phyloP scores from a whole-genome alignment of 805 yeast species.

The Hanseniaspora hatyaiensis region DNA sequence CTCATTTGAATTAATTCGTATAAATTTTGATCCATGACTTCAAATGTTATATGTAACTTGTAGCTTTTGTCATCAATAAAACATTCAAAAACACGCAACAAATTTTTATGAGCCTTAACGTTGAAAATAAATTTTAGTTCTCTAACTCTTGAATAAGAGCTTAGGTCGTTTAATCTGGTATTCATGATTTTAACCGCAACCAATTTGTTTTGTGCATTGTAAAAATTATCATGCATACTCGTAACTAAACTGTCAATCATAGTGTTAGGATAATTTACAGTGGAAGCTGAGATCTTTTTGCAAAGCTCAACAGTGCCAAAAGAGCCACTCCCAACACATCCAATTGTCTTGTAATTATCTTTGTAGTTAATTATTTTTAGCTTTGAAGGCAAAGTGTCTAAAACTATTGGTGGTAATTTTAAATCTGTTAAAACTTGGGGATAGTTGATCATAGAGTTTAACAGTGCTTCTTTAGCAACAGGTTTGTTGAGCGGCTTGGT shows the following conservation, averaged over 20 bases:
- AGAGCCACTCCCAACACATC: slow-evolving; percentile 58
- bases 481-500: too few relatives aligned
- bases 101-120: slow-evolving; percentile 57
- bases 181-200: slow-evolving; percentile 82
- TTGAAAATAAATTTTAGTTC: slow-evolving; percentile 57
- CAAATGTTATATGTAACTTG: slow-evolving; percentile 76
- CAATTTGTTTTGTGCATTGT: slow-evolving; percentile 29
- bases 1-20: slow-evolving; percentile 64
- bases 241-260: slow-evolving; percentile 34
- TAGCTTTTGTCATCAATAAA: slow-evolving; percentile 54
- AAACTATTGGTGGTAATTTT: slow-evolving; percentile 9
- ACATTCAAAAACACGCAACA: slow-evolving; percentile 67
- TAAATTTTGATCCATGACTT: slow-evolving; percentile 70
- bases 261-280: slow-evolving; percentile 28
- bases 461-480: background rate
- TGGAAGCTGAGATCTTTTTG: slow-evolving; percentile 31
- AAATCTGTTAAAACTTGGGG: slow-evolving; percentile 7
- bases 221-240: slow-evolving; percentile 25
- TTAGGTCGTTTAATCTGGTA: slow-evolving; percentile 39
- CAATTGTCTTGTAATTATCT: slow-evolving; percentile 39
- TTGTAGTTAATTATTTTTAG: slow-evolving; percentile 30
- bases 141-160: slow-evolving; percentile 47
- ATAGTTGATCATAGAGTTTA: background rate
- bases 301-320: slow-evolving; percentile 65
- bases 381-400: slow-evolving; percentile 12